A percentile compares a stretch with the other conserved stretches of the same genome.
Conservation (phyloP, 169 alveolate genomes). For the Fabrea salina region DNA sequence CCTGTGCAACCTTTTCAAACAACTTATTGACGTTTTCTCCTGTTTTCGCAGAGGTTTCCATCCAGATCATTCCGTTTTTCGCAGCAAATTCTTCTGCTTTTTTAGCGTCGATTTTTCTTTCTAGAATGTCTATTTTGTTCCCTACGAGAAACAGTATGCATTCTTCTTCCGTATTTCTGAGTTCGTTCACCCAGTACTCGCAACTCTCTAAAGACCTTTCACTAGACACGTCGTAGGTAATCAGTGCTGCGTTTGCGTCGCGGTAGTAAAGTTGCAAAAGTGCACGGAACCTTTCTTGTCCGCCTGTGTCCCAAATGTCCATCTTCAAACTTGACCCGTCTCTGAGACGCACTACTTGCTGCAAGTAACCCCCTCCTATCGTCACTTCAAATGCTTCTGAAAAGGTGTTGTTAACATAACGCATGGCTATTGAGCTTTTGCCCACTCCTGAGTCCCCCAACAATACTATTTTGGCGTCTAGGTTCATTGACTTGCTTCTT, state of each 20-base stretch:
- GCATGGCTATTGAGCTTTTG: slow-evolving; percentile 37
- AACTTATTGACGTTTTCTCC: slow-evolving; percentile 65
- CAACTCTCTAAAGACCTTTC: slow-evolving; percentile 23
- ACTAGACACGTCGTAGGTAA: slow-evolving; percentile 38
- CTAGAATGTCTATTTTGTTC: slow-evolving; percentile 39
- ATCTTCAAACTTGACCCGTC: slow-evolving; percentile 33
- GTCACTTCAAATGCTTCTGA: slow-evolving; percentile 37
- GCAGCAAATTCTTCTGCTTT: slow-evolving; percentile 72
- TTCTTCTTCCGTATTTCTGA: slow-evolving; percentile 33
- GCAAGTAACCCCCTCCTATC: slow-evolving; percentile 47
- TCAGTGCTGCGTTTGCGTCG: slow-evolving; percentile 65
- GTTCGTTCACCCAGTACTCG: slow-evolving; percentile 49
- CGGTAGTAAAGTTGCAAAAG: slow-evolving; percentile 49
- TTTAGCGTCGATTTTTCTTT: slow-evolving; percentile 57
- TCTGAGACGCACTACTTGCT: slow-evolving; percentile 34
- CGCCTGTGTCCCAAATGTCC: slow-evolving; percentile 70
- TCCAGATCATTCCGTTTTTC: slow-evolving; percentile 51
- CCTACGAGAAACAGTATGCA: slow-evolving; percentile 41
- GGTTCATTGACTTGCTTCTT: not conserved
- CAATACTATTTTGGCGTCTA: slow-evolving; percentile 44
- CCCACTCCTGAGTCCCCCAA: slow-evolving; percentile 47
- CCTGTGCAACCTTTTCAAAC: slow-evolving; percentile 18
- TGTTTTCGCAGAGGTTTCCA: slow-evolving; percentile 76
- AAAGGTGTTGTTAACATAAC: slow-evolving; percentile 38
- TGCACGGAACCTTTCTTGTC: slow-evolving; percentile 55